Conservation (phyloP, 78 protist genomes). For the Cavenderia fasciculata region DNA sequence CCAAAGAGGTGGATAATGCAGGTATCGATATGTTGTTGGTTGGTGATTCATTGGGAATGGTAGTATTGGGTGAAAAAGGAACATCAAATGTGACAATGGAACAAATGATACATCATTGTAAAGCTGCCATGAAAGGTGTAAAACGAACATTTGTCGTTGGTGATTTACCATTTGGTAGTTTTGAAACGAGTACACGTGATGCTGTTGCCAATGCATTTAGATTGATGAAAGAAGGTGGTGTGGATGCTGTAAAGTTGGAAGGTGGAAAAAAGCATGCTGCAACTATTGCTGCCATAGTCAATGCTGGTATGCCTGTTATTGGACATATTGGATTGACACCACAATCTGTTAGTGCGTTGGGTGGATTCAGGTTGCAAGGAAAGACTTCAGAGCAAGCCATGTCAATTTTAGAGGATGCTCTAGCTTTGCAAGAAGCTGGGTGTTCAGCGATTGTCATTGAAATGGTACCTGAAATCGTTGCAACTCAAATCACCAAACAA, state of each 20-base stretch:
- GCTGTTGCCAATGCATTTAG: slow-evolving; percentile 90
- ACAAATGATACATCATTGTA: slow-evolving; percentile 90
- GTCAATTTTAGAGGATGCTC: slow-evolving; percentile 90
- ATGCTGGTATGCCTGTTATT: slow-evolving; percentile 93
- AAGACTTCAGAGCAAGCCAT: slow-evolving; percentile 66
- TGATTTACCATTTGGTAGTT: slow-evolving; percentile 97
- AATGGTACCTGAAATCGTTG: slow-evolving; percentile 90
- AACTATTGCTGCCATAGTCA: slow-evolving; percentile 58
- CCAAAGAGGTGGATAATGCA: slow-evolving; percentile 75
- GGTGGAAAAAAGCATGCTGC: slow-evolving; percentile 85
- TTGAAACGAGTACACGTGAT: slow-evolving; percentile 62
- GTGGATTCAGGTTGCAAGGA: slow-evolving; percentile 94
- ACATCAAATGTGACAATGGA: slow-evolving; percentile 92
- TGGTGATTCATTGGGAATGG: slow-evolving; percentile 95
- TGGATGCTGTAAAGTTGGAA: slow-evolving; percentile 94
- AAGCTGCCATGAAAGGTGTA: slow-evolving; percentile 86
- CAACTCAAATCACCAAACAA: slow-evolving; percentile 75
- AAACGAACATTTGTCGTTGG: slow-evolving; percentile 85
- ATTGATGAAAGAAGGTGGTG: slow-evolving; percentile 85
- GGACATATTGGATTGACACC: slow-evolving; percentile 97
- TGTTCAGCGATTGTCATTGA: slow-evolving; percentile 92
- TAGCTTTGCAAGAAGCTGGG: slow-evolving; percentile 93
- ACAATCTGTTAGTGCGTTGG: slow-evolving; percentile 85
- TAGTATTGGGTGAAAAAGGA: slow-evolving; percentile 88
- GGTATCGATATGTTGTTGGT: slow-evolving; percentile 74